A percentile compares a stretch with the other conserved stretches of the same genome.
Conservation (phyloP, 768 basidiomycete species). For the Sistotremastrum niveocremeum region DNA sequence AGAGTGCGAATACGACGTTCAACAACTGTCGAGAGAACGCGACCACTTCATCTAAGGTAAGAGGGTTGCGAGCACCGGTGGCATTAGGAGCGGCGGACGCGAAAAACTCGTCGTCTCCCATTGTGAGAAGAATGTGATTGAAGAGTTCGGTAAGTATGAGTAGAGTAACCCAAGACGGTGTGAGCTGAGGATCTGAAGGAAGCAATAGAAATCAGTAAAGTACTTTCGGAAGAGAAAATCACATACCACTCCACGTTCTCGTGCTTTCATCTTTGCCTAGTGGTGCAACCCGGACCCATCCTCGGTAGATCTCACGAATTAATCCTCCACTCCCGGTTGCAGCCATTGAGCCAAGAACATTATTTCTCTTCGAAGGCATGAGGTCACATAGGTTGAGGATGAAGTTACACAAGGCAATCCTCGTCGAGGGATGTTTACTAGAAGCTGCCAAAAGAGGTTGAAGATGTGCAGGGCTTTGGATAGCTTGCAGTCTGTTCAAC, state of each 20-base stretch:
- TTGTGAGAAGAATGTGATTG: conserved; percentile 70
- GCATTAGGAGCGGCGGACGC: conserved; percentile 20
- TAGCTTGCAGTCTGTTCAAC: conserved; percentile 45
- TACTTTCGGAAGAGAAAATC: background rate
- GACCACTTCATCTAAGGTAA: conserved; percentile 69
- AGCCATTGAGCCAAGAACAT: conserved; percentile 41
- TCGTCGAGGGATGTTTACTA: conserved; percentile 21
- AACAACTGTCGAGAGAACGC: conserved; percentile 65
- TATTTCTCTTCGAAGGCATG: conserved; percentile 47
- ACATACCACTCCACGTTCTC: conserved; percentile 26
- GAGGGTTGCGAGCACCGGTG: conserved; percentile 44
- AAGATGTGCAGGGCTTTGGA: conserved; percentile 27
- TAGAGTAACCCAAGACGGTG: conserved; percentile 48
- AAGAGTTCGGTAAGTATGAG: conserved; percentile 75
- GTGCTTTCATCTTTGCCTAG: conserved; percentile 45
- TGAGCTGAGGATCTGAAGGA: conserved; percentile 29
- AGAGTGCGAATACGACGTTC: conserved; percentile 73
- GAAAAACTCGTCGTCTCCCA: conserved; percentile 98
- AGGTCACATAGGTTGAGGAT: conserved; percentile 42
- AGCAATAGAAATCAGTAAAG: conserved; percentile 1
- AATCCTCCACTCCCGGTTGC: conserved; percentile 44
- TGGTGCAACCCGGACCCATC: conserved; percentile 43
- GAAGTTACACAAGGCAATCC: conserved; percentile 39
- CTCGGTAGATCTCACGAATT: conserved; percentile 63
- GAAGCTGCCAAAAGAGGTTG: conserved; percentile 9